These are phyloP conservation scores for Entomortierella chlamydospora DNA, from an alignment of 192 early-diverging fungal genomes.

Conservation along the genomic window DNA sequence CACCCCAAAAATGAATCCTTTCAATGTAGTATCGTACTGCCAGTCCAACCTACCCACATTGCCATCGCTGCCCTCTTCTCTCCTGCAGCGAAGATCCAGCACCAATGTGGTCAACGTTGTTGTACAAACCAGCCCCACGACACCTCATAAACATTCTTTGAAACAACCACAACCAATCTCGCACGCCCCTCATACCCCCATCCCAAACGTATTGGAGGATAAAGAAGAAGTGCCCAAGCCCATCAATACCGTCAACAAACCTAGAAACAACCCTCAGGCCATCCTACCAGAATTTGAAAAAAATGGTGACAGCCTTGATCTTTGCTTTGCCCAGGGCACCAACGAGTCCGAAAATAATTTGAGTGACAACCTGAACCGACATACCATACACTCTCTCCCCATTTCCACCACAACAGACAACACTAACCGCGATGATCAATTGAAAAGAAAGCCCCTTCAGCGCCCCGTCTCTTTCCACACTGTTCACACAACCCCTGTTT, in stretches of 20 bases:
- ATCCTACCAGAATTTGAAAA: conserved; percentile 25
- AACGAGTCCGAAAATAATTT: background rate
- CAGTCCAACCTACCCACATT: conserved; percentile 16
- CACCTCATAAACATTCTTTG: background rate
- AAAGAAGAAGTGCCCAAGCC: background rate
- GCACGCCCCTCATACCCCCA: conserved; percentile 14
- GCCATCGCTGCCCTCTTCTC: conserved; percentile 11
- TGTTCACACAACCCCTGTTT: background rate
- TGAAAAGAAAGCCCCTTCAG: background rate
- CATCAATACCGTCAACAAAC: conserved; percentile 1
- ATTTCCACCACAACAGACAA: background rate
- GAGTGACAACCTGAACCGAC: background rate
- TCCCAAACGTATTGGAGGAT: background rate
- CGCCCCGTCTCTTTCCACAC: conserved; percentile 27
- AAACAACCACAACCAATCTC: conserved; percentile 5
- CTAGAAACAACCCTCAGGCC: conserved; percentile 43
- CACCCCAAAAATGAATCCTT: conserved; percentile 24
- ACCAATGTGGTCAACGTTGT: conserved; percentile 18
- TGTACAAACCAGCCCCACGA: conserved; percentile 7
- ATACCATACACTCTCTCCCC: conserved; percentile 23
- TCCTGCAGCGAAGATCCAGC: conserved; percentile 26
- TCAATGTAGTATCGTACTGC: conserved; percentile 34
- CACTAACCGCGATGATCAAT: background rate
- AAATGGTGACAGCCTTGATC: background rate
- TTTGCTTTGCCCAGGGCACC: background rate